Conservation (phyloP, 345 rosid species). For the Murraya koenigii region DNA sequence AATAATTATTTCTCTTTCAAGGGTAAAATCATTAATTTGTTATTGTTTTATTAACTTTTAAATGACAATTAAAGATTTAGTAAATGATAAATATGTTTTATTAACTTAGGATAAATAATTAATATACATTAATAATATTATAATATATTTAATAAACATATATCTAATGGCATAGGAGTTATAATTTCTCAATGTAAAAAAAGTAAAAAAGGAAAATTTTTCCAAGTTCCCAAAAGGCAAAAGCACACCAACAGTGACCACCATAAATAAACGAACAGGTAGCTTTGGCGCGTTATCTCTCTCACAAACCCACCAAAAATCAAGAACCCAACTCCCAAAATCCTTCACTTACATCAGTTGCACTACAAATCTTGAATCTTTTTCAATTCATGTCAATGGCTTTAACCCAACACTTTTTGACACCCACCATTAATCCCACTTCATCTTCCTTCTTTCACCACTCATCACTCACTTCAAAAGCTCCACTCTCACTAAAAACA, state of each 20-base stretch:
- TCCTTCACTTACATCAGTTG: not conserved
- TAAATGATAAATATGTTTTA: too few relatives aligned
- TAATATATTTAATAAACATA: too few relatives aligned
- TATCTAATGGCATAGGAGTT: too few relatives aligned
- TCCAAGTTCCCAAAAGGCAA: too few relatives aligned
- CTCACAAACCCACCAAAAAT: not conserved
- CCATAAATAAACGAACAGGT: not conserved
- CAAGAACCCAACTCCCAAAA: not conserved
- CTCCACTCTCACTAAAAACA: slow-evolving; percentile 26
- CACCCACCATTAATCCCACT: slow-evolving; percentile 22
- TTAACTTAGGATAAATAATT: too few relatives aligned
- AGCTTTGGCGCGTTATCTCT: slow-evolving; percentile 3
- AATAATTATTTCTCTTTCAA: too few relatives aligned
- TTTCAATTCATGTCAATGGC: slow-evolving; percentile 31
- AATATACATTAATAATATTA: too few relatives aligned
- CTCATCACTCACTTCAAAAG: slow-evolving; percentile 17
- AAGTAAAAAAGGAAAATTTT: too few relatives aligned
- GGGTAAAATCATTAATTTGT: too few relatives aligned
- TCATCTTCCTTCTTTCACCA: slow-evolving; percentile 16
- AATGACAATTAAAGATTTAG: too few relatives aligned
- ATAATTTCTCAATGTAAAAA: too few relatives aligned
- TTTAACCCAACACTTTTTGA: slow-evolving; percentile 24
- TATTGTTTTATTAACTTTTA: too few relatives aligned
- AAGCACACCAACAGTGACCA: not conserved
- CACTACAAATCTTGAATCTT: not conserved